Evolutionary conservation across 495 filamentous ascomycete species (phyloP).

Genomic region (Cercophora newfieldiana): DNA sequence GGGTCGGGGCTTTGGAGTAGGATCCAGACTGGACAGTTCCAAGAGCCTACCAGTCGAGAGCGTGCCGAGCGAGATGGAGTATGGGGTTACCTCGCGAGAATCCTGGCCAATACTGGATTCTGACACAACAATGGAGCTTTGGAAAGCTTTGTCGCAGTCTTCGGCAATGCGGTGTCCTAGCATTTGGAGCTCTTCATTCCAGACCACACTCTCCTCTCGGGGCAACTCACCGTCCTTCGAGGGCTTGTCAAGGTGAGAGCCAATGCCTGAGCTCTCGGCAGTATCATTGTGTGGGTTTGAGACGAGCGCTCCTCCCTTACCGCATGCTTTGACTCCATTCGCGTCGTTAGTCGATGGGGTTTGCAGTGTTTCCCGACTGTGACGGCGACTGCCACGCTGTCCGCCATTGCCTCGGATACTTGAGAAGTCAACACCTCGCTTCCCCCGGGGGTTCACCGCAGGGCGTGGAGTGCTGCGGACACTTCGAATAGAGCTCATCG

Average conservation of each 20-base stretch:
- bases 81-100: constrained; percentile 27
- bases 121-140: constrained; percentile 61
- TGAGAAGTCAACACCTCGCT: constrained; percentile 80
- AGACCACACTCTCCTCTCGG: constrained; percentile 28
- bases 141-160: constrained; percentile 74
- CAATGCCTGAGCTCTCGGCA: background rate
- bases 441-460: constrained; percentile 62
- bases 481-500: constrained; percentile 61
- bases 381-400: background rate
- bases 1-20: constrained; percentile 9
- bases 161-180: constrained; percentile 50
- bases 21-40: background rate
- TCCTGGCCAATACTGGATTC: constrained; percentile 26
- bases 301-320: background rate
- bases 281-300: background rate
- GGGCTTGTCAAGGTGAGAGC: background rate
- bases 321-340: background rate
- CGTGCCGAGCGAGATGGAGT: constrained; percentile 29
- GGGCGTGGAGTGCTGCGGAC: constrained; percentile 48
- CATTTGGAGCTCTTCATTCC: constrained; percentile 54
- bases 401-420: constrained; percentile 32
- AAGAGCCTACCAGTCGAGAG: constrained; percentile 18
- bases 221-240: constrained; percentile 24
- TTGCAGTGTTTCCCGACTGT: background rate
- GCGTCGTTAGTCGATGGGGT: background rate